phyloP scores from a whole-genome alignment of 257 asterid species.

The Solanum tarapatanum region DNA sequence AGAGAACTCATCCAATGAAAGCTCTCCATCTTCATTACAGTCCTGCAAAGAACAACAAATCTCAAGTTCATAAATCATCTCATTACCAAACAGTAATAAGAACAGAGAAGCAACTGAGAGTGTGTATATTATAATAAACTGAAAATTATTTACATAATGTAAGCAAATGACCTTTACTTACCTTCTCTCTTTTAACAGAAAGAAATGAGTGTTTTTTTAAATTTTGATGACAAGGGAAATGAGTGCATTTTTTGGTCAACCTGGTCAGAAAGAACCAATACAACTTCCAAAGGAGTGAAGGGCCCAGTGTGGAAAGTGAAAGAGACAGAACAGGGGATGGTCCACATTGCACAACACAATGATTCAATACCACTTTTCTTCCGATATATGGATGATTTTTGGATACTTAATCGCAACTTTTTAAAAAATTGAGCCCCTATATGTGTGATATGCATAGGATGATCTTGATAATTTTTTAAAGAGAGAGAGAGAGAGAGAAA shows the following conservation, averaged over 20 bases:
- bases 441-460: background rate
- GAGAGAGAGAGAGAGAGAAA: background rate
- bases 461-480: background rate
- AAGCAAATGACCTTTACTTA: background rate
- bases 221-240: background rate
- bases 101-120: background rate
- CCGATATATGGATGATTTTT: background rate
- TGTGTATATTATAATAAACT: background rate
- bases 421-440: background rate
- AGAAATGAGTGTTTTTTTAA: background rate
- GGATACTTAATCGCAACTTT: background rate
- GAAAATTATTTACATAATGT: background rate
- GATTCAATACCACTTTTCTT: background rate
- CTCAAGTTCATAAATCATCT: slow-evolving; percentile 1
- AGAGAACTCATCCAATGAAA: slow-evolving; percentile 71
- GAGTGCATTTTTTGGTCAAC: background rate
- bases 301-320: background rate
- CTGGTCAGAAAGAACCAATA: background rate
- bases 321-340: background rate
- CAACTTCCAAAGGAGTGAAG: background rate
- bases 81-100: background rate
- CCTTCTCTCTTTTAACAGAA: background rate
- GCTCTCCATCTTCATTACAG: slow-evolving; percentile 68
- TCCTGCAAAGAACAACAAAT: slow-evolving; percentile 44
- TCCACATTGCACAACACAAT: background rate